These are phyloP conservation scores for Trichophyton verrucosum DNA, from an alignment of 2,329 filamentous ascomycete genomes.

Conservation along the genomic window DNA sequence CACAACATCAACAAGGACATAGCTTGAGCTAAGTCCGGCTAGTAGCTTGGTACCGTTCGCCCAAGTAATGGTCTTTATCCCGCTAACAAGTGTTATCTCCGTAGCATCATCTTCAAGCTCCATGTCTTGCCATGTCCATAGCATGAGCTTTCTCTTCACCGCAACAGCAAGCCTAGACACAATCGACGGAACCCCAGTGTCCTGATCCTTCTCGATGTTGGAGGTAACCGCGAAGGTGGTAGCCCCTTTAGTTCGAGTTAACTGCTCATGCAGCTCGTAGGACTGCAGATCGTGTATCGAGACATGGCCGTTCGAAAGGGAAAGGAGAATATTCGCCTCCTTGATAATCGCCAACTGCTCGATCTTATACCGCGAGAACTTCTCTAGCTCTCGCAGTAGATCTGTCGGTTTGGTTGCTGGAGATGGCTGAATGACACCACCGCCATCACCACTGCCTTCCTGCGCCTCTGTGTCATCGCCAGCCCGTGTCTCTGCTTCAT, in stretches of 20 bases:
- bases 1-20: conserved; percentile 75
- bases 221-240: conserved; percentile 85
- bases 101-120: conserved; percentile 59
- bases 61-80: conserved; percentile 84
- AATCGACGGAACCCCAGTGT: conserved; percentile 80
- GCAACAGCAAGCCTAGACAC: conserved; percentile 85
- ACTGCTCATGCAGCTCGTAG: conserved; percentile 67
- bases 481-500: conserved; percentile 20
- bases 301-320: conserved; percentile 78
- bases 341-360: conserved; percentile 94
- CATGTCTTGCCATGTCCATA: conserved; percentile 96
- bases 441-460: conserved; percentile 5
- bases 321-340: conserved; percentile 82
- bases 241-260: conserved; percentile 76
- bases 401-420: conserved; percentile 54
- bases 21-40: conserved; percentile 82
- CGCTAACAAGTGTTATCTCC: conserved; percentile 69
- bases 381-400: conserved; percentile 80
- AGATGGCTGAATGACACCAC: conserved; percentile 9
- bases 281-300: conserved; percentile 80
- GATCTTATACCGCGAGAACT: conserved; percentile 79
- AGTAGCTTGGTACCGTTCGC: conserved; percentile 74
- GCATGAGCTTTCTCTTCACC: conserved; percentile 74
- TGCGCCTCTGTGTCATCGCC: conserved; percentile 21
- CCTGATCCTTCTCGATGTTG: conserved; percentile 82